These are phyloP conservation scores for Amaranthus cruentus DNA, from an alignment of 148 eudicot species.

Conservation along the genomic window DNA sequence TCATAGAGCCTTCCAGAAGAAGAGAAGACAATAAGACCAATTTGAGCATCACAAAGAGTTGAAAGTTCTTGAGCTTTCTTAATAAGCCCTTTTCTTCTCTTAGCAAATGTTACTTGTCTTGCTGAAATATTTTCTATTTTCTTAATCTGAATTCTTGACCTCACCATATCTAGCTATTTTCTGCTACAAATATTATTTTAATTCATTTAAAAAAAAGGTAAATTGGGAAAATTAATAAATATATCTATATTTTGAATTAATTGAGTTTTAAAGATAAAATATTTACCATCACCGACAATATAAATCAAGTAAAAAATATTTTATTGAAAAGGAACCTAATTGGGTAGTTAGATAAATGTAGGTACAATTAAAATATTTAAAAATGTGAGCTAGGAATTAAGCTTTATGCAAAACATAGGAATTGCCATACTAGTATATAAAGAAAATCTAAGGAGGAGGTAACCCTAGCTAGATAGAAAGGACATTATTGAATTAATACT, in stretches of 20 bases:
- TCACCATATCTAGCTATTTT: slow-evolving; percentile 13
- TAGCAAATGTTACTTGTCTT: slow-evolving; percentile 37
- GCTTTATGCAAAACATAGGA: background rate
- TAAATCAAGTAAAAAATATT: background rate
- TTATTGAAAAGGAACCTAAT: no score
- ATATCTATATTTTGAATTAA: background rate
- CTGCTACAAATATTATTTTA: background rate
- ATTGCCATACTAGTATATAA: background rate
- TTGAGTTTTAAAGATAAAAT: background rate
- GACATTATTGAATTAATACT: background rate
- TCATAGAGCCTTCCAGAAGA: slow-evolving; percentile 29
- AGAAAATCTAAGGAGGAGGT: background rate
- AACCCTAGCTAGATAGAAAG: slow-evolving; percentile 28
- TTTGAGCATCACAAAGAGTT: slow-evolving; percentile 34
- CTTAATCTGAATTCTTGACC: slow-evolving; percentile 27
- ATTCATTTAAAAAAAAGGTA: background rate
- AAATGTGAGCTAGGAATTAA: background rate
- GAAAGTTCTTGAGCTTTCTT: slow-evolving; percentile 37
- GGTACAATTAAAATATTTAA: background rate
- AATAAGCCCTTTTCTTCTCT: slow-evolving; percentile 34
- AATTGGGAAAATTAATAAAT: background rate
- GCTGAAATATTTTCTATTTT: slow-evolving; percentile 28
- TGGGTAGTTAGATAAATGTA: no score
- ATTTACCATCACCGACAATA: background rate
- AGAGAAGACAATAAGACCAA: slow-evolving; percentile 31